Base-by-base conservation (phyloP, 2,329 filamentous ascomycete genomes). In the Penicillium thymicola region DNA sequence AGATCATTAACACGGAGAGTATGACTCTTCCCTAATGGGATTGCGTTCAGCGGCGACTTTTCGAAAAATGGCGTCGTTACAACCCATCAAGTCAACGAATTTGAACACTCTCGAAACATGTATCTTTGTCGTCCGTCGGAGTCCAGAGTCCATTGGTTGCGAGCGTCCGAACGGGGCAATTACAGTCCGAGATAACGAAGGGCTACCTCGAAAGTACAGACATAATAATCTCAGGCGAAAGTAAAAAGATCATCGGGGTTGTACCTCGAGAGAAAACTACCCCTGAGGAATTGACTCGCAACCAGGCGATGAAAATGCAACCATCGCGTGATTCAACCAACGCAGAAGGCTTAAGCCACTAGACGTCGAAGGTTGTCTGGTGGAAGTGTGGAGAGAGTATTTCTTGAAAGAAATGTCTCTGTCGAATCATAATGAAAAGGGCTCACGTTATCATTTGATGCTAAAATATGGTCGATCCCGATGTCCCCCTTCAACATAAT, bases 401-500 rank as follows among this genome's bases (percentile, higher is more conserved):
- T 38, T 38, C 23, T 13, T 23, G 5, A 38, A n/a, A 34, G 8
- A n/a, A 21, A 49, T 21, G 23, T 25, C 16, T 28, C 40, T 18
- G 13, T 44, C 32, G 30, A 45, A 51, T 51, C 30, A 36, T 51
- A 37, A 37, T 27, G 5, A 21, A 11, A 28, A 14, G 8, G 6
- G 21, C 14, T 14, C 28, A 11, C 11, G 6, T 16, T 37, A 5
- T 36, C 18, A 36, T 23, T 52, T 37, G n/a, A 30, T 23, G 18
- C 32, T 14, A 14, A 38, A 46, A 30, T 32, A 18, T 40, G 42
- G 25, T 28, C 40, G 32, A 52, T 52, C 50, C 4, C 28, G 18
- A 18, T 36, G 34, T 14, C 6, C 25, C 50, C 40, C 44, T 75
- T 75, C 25, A 75, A 51, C 70, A 75, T 73, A 34, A 78, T 70